Base-by-base conservation (phyloP, 2,329 filamentous ascomycete genomes). In the Balansia obtecta region DNA sequence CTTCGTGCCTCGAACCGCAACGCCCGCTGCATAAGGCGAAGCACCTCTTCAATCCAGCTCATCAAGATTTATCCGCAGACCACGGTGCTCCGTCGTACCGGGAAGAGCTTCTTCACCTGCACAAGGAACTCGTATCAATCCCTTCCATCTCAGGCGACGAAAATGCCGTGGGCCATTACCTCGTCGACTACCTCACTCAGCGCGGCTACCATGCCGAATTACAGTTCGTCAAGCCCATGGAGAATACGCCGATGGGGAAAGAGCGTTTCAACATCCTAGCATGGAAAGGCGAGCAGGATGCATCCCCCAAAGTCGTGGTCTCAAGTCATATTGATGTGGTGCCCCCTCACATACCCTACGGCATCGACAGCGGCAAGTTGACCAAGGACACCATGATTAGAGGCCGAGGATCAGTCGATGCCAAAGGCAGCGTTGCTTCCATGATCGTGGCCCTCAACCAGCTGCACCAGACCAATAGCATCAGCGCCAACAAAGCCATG, bases 261-360 rank as follows among this genome's bases (percentile, higher is more conserved):
- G 55, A 60, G 27, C 62, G 66, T 47, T 89, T 84, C 71, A 95
- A 95, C 60, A 73, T 95, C 46, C 71, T 90, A 40, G 89, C 89
- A 2, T 88, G 73, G 73, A 71, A 68, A 0, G 66, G 78, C 53
- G 58, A 58, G 2, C 63, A 67, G 45, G 65, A 67, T 15, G 71
- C 74, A 38, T 68, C 74, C 10, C 76, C 82, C 1, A 75, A 74
- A 34, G 71, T 87, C 11, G 70, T 88, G n/a, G 66, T 90, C 1
- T 82, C 82, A 1, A 89, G 84, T 51, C 89, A 95, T 64, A 91
- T 95, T 59, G 90, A 96, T 60, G 77, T 77, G 2, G 83, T 87
- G 0, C 84, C 86, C 0, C 86, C 86, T 0, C 80, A 79, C 63
- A 84, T 87, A 52, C 82, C 82, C 0, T 88, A 88, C 64, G 71